Conservation (phyloP, 2,329 filamentous ascomycete species). For the Exophiala oligosperma region DNA sequence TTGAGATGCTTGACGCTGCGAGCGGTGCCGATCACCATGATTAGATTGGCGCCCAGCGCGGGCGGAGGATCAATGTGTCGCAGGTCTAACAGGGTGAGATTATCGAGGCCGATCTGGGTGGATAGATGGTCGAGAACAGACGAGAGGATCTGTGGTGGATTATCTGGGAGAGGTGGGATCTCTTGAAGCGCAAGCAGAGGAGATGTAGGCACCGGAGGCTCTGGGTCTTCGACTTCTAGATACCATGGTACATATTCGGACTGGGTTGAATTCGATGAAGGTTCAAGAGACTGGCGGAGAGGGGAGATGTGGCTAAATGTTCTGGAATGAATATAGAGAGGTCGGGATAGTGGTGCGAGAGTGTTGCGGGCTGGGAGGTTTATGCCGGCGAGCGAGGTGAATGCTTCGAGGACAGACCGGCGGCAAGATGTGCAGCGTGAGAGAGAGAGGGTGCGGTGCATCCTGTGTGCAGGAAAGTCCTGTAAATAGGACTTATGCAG, state of each 20-base stretch:
- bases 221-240: constrained; percentile 65
- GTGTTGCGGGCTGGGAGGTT: constrained; percentile 3
- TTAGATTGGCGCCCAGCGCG: constrained; percentile 79
- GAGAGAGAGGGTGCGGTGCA: constrained; percentile 18
- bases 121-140: constrained; percentile 76
- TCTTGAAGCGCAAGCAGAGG: constrained; percentile 54
- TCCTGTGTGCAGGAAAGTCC: background rate
- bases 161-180: constrained; percentile 64
- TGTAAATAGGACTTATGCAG: background rate
- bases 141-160: constrained; percentile 69
- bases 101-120: constrained; percentile 81
- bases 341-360: background rate
- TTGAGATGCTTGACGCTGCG: constrained; percentile 92
- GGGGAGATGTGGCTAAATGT: background rate
- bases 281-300: background rate
- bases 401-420: constrained; percentile 23
- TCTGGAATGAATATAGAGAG: background rate
- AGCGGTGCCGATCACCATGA: constrained; percentile 92
- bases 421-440: constrained; percentile 24
- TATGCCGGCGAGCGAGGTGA: constrained; percentile 25
- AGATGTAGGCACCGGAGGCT: constrained; percentile 36
- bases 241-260: constrained; percentile 67
- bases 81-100: constrained; percentile 77
- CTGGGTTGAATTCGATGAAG: constrained; percentile 33
- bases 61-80: constrained; percentile 81